Evolutionary conservation across 306 rosid species (phyloP), one percentile per base, ranked within the genome.

Genomic region (Sechiopsis laciniata): DNA sequence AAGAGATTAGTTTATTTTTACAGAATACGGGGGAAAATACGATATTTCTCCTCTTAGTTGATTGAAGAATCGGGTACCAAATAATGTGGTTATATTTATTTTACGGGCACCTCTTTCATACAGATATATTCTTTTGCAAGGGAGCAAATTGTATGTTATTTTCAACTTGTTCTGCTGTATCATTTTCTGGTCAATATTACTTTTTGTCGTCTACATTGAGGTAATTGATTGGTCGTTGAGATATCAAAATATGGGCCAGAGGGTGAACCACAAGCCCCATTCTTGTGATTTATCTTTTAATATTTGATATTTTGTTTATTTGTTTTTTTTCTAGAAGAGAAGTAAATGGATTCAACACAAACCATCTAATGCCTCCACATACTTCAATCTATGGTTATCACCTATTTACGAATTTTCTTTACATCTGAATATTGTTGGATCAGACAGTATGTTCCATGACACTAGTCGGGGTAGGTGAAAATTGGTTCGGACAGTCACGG

Each of bases 11-110:
- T 84, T 84, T 76, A 79, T 77, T 52, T 65, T 84, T 66, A 62
- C 75, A 78, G 37, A 69, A 52, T 70, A 70, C 59, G 22, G 60
- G 60, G 10, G 60, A 50, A 70, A 70, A 3, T 12, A 16, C 37
- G 22, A 51, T 51, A 26, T 52, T 70, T 70, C 59, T 77, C 81
- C 81, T 54, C 59, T 83, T 85, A 71, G 63, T 79, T 76, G 79
- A 70, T 76, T 74, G 80, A 82, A 85, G 82, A 72, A 75, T 79
- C 73, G 74, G 83, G 76, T 72, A 78, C 85, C 80, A 75, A 88
- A 90, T 88, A 90, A 89, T 83, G 73, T 85, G 87, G 82, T 85
- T 85, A 78, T 77, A 82, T 82, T 78, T 70, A 85, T 70, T 81
- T 67, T 76, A 84, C 78, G 70, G 35, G n/a, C n/a, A n/a, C 62